Evolutionary conservation across 768 basidiomycete species (phyloP), one percentile per base, ranked within the genome.

Genomic region (Paxillus rubicundulus): DNA sequence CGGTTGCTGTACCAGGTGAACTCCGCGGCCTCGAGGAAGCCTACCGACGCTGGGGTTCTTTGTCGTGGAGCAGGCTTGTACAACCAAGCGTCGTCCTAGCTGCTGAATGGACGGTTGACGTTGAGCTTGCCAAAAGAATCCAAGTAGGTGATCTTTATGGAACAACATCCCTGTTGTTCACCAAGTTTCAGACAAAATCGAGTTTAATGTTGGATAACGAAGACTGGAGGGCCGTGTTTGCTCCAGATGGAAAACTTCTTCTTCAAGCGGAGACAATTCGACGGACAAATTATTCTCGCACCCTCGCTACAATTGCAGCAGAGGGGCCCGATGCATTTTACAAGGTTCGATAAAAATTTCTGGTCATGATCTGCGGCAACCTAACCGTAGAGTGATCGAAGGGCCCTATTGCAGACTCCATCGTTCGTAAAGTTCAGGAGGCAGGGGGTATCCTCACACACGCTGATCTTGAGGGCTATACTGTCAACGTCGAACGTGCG

Each of bases 1-100:
- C 92, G 6, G 82, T 96, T n/a, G 95, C 82, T 20, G 86, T 97
- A 0, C 97, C 97, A 1, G 89, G 95, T 9, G 95, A 98, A 72
- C 67, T 98, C 42, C 80, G 87, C 20, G 97, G 95, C 9, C 78
- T 98, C 30, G 83, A 87, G 66, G 88, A 86, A 65, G 92, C 90
- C 0, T 87, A 95, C 69, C 73, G 76, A 38, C 79, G 85, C 21
- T 97, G 94, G 85, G 96, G 93, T 0, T 79, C 71, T 34, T 61
- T 97, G 12, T 77, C 86, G 0, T 98, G 97, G 97, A 71, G 76
- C 38, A 72, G 78, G 28, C 76, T 98, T 20, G 80, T 98, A 16
- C 72, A 82, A 59, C 94, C 95, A 0, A 85, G 81, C 30, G 80
- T 85, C 5, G 69, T 81, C 8, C 74, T 99, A 3, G 93, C 95